Conservation (phyloP, 176 grass and related monocot genomes). For the Cenchrus purpureus region DNA sequence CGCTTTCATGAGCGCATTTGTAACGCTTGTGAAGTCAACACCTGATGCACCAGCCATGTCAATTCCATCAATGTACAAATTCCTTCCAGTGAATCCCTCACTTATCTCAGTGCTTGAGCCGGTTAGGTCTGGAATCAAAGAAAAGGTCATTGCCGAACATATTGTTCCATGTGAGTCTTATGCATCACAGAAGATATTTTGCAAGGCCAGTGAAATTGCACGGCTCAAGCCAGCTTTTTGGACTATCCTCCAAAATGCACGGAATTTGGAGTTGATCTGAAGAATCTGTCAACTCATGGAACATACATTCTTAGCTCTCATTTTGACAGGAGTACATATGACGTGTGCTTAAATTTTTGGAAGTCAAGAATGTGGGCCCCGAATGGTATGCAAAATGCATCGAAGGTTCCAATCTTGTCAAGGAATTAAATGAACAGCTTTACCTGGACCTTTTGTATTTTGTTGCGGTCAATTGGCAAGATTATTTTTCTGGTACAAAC, state of each 20-base stretch:
- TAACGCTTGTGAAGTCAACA: conserved; percentile 50
- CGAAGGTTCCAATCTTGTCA: conserved; percentile 54
- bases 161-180: conserved; percentile 73
- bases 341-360: conserved; percentile 58
- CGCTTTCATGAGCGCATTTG: conserved; percentile 69
- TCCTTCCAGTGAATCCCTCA: conserved; percentile 51
- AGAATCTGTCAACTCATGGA: conserved; percentile 62
- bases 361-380: conserved; percentile 37
- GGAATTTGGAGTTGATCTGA: conserved; percentile 43
- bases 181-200: conserved; percentile 64
- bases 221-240: conserved; percentile 58
- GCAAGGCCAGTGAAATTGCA: conserved; percentile 52
- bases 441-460: conserved; percentile 66
- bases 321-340: conserved; percentile 50
- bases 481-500: conserved; percentile 41
- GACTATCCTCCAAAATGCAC: conserved; percentile 54
- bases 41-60: conserved; percentile 43
- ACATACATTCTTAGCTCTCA: conserved; percentile 56
- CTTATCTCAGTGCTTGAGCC: conserved; percentile 54
- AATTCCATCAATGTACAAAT: conserved; percentile 49
- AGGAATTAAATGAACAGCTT: conserved; percentile 44
- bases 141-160: conserved; percentile 50
- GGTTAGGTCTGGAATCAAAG: conserved; percentile 55
- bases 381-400: conserved; percentile 80
- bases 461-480: conserved; percentile 44